phyloP scores from a whole-genome alignment of 83 land plant genomes.

The Picea engelmannii region DNA sequence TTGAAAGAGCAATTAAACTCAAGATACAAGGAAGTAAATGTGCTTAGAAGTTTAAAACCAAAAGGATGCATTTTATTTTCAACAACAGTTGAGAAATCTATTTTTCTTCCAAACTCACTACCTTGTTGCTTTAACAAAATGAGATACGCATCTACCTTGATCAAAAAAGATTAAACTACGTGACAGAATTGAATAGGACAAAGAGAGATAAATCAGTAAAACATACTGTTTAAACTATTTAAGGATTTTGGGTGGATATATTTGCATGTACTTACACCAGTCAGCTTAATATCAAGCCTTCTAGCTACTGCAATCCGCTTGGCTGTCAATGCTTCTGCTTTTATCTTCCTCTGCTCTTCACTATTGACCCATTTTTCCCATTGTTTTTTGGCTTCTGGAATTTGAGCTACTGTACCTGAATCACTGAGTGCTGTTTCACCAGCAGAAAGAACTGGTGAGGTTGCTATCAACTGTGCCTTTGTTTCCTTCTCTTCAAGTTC shows the following conservation, averaged over 20 bases:
- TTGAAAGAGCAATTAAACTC: background rate
- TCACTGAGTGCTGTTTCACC: constrained; percentile 14
- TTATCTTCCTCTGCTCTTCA: constrained; percentile 30
- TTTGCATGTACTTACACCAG: constrained; percentile 30
- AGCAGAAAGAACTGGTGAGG: background rate
- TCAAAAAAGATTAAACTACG: constrained; percentile 5
- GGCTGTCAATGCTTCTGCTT: constrained; percentile 16
- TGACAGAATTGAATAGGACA: background rate
- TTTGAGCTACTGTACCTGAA: constrained; percentile 18
- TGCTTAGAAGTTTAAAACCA: background rate
- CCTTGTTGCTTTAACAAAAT: background rate
- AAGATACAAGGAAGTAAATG: constrained; percentile 5
- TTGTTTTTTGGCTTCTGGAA: constrained; percentile 32
- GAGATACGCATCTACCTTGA: constrained; percentile 14
- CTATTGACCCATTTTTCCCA: constrained; percentile 31
- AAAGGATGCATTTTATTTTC: background rate
- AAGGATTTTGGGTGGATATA: background rate
- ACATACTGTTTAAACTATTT: background rate
- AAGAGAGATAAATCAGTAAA: background rate
- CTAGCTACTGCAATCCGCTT: constrained; percentile 13
- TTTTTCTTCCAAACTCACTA: constrained; percentile 10
- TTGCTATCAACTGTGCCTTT: background rate
- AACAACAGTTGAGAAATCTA: background rate
- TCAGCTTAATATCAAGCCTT: constrained; percentile 31
- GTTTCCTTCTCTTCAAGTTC: constrained; percentile 23